These are phyloP conservation scores for Multifurca ochricompacta DNA, from an alignment of 768 basidiomycete species.

Conservation along the genomic window DNA sequence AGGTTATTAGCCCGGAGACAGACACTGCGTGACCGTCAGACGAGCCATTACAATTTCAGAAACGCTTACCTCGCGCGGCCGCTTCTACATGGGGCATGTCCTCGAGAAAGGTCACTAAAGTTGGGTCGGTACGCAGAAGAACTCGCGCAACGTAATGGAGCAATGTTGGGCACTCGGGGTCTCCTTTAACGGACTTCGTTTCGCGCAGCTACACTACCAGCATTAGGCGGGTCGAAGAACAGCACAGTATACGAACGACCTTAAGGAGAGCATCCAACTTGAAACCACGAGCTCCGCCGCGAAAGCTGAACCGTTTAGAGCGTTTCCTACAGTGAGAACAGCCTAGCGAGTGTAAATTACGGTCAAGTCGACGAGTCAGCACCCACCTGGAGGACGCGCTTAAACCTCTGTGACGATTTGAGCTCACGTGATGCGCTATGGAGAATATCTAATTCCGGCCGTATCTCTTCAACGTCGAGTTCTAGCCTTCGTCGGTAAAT, in stretches of 20 bases:
- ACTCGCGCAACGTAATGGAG: conserved; percentile 82
- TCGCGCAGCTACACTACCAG: conserved; percentile 57
- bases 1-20: conserved; percentile 52
- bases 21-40: conserved; percentile 46
- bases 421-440: conserved; percentile 66
- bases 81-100: conserved; percentile 78
- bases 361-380: neutral
- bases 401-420: conserved; percentile 55
- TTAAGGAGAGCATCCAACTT: conserved; percentile 75
- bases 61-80: conserved; percentile 62
- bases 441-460: conserved; percentile 71
- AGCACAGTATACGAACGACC: conserved; percentile 35
- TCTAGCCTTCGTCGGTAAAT: conserved; percentile 77
- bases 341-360: conserved; percentile 35
- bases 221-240: neutral
- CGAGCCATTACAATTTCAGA: neutral
- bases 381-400: conserved; percentile 57
- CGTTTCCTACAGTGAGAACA: conserved; percentile 73
- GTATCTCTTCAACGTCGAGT: conserved; percentile 73
- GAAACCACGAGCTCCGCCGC: conserved; percentile 81
- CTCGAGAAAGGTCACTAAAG: conserved; percentile 62
- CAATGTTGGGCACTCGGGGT: conserved; percentile 73
- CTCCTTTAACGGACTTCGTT: conserved; percentile 65
- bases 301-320: conserved; percentile 71
- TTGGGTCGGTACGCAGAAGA: conserved; percentile 58